Evolutionary conservation across 305 asterid genomes (phyloP).

Genomic region (Fraxinus velutina): DNA sequence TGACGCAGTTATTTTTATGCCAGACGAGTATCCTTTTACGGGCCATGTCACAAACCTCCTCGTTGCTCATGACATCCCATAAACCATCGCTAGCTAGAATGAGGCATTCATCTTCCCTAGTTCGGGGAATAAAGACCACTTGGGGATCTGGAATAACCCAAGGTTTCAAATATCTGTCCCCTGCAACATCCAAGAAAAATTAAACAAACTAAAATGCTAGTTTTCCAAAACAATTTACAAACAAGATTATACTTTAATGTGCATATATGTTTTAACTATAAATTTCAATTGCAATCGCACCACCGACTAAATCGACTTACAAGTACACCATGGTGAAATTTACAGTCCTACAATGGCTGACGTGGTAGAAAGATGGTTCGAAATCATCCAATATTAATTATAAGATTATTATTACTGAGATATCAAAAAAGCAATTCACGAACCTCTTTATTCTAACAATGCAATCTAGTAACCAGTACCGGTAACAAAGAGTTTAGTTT

Average conservation of each 20-base stretch:
- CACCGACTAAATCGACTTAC: background rate
- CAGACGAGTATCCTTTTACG: conserved; percentile 71
- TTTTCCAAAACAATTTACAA: background rate
- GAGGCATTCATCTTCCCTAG: conserved; percentile 77
- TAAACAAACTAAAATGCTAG: background rate
- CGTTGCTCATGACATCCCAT: conserved; percentile 94
- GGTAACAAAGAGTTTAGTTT: background rate
- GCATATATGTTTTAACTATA: background rate
- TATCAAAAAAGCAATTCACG: background rate
- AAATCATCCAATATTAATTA: background rate
- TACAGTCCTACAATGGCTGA: background rate
- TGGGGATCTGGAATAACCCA: conserved; percentile 92
- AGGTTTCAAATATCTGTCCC: conserved; percentile 89
- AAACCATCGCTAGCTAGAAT: conserved; percentile 91
- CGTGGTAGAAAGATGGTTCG: background rate
- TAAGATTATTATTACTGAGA: background rate
- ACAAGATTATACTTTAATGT: background rate
- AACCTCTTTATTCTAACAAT: background rate
- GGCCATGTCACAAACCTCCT: conserved; percentile 82
- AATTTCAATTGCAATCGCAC: background rate
- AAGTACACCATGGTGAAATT: background rate
- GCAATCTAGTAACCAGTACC: background rate
- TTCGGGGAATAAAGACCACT: conserved; percentile 66
- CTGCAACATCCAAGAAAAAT: conserved; percentile 37
- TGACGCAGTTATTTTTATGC: conserved; percentile 63